Percentiles rank a stretch among this genome's conserved stretches.
These are phyloP conservation scores for Sporisorium scitamineum DNA, from an alignment of 1,284 basidiomycete species.

Conservation along the genomic window DNA sequence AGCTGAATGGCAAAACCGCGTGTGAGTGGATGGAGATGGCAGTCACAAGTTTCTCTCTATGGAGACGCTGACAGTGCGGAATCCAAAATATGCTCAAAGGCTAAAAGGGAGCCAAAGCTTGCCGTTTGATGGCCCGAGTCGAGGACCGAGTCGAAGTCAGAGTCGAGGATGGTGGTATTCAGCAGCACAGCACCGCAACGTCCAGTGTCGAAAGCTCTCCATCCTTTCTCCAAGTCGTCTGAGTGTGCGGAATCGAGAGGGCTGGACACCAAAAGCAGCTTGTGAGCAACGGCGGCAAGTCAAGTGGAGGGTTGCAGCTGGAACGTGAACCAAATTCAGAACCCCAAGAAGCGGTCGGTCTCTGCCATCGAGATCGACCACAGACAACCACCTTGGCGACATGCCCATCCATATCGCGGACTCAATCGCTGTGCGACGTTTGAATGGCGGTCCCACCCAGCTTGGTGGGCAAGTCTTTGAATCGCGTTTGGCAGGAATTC, in stretches of 20 bases:
- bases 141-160: not conserved
- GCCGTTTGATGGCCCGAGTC: not conserved
- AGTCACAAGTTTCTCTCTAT: not conserved
- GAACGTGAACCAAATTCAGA: not conserved
- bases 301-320: constrained; percentile 11
- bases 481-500: not conserved
- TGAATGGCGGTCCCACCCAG: not conserved
- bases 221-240: not conserved
- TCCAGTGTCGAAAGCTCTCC: not conserved
- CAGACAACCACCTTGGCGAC: too few relatives aligned
- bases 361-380: not conserved
- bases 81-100: not conserved
- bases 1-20: not conserved
- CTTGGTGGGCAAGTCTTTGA: not conserved
- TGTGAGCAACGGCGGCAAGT: not conserved
- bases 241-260: constrained; percentile 7
- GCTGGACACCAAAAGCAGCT: constrained; percentile 3
- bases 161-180: constrained; percentile 11
- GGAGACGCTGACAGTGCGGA: not conserved
- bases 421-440: not conserved
- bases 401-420: too few relatives aligned
- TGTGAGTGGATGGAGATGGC: not conserved
- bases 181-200: not conserved
- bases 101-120: not conserved
- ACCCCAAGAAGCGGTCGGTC: not conserved